Evolutionary conservation across 2,329 filamentous ascomycete genomes (phyloP).

Genomic region (Fusarium pseudonygamai): DNA sequence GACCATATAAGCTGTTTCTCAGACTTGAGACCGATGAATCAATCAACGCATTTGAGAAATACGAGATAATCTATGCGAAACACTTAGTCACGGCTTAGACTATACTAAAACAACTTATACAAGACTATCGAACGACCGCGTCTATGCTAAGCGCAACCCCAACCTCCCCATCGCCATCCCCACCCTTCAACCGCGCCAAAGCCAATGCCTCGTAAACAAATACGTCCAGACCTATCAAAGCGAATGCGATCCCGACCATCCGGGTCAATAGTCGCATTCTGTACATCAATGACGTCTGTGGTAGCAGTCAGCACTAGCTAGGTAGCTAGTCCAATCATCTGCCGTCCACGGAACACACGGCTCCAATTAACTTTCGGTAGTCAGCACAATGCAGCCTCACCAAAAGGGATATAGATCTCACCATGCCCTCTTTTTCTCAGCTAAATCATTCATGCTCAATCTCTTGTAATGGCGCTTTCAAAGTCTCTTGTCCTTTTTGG

Average conservation of each 20-base stretch:
- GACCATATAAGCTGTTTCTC: too few relatives aligned
- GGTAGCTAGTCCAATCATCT: neutral
- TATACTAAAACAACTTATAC: neutral
- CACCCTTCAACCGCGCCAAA: neutral
- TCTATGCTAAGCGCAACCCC: neutral
- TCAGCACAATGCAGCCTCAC: neutral
- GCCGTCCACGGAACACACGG: conserved; percentile 1
- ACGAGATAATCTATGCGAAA: neutral
- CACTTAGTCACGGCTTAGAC: neutral
- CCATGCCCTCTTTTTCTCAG: neutral
- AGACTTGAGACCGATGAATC: neutral
- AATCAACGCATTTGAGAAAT: neutral
- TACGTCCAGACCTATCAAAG: neutral
- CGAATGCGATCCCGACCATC: neutral
- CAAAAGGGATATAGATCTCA: neutral
- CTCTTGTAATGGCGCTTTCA: neutral
- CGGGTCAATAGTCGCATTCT: neutral
- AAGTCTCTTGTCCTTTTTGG: neutral
- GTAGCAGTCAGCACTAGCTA: conserved; percentile 23
- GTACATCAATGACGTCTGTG: conserved; percentile 9
- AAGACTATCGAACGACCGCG: neutral
- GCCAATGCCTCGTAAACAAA: neutral
- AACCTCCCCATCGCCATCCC: neutral
- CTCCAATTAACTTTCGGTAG: conserved; percentile 14
- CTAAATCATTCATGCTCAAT: neutral